Evolutionary conservation across 2,329 filamentous ascomycete species (phyloP), one percentile per base, ranked within the genome.

Genomic region (Chaetomiaceae sp.): DNA sequence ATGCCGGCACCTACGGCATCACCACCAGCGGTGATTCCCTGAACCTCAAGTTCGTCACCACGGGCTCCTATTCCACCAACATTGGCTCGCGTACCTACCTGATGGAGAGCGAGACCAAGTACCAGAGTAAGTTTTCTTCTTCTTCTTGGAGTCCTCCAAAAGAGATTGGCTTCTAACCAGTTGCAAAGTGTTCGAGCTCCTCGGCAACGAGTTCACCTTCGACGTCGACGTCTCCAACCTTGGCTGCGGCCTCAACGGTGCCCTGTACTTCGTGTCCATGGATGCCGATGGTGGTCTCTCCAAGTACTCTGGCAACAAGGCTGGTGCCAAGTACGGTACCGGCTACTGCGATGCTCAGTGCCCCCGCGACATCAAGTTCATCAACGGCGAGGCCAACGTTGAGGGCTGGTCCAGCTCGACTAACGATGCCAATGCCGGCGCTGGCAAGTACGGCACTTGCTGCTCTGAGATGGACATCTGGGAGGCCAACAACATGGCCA

Each of bases 221-320:
- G 84, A 87, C 51, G 84, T 87, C 23, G 85, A 89, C 65, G 80
- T 86, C 40, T 86, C 84, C 36, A 77, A 78, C 61, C 73, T 87
- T 18, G 78, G 80, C 55, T 89, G 86, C 63, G 86, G 86, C 55
- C 71, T 89, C 54, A 89, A 89, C 69, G 85, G 85, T 50, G 85
- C 85, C 41, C 71, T 89, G 42, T 88, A 89, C 72, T 80, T 84
- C 51, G 76, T 80, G 41, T 73, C 76, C 64, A 84, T 84, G 81
- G 78, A 81, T 34, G 68, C 71, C 16, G 79, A 83, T 58, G 80
- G 80, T 59, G 80, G 80, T 43, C 64, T 72, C 59, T 62, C 67
- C 65, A 75, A 74, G 66, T 79, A 76, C 67, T 53, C 69, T 2
- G 69, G 67, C 65, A 84, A 77, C 69, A 72, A 74, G 67, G 74